Base-by-base conservation (phyloP, 1,284 basidiomycete species). In the Earliella scabrosa region DNA sequence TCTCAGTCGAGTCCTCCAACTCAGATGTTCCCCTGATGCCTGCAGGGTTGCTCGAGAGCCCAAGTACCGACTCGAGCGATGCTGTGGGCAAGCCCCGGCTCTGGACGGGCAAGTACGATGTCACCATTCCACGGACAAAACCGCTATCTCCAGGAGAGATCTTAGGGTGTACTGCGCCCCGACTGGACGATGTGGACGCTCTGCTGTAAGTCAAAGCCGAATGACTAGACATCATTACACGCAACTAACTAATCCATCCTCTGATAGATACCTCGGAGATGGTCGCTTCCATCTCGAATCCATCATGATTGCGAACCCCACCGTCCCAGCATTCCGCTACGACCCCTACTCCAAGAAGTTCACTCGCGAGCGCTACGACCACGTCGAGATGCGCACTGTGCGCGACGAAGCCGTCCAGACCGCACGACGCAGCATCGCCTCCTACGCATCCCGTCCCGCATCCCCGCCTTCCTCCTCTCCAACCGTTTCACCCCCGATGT, bases 321-420 rank as follows among this genome's bases (percentile, higher is more conserved):
- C 82, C n/a, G 84, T 98, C 21, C 95, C 97, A 11, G 96, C 97
- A 0, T 99, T 98, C 79, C 86, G 97, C 27, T 99, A 98, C 74
- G 97, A 99, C 68, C 97, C 97, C 4, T 99, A 99, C 73, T 95
- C 94, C 29, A 99, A 99, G 73, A 96, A 96, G 68, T 82, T 99
- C 54, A 98, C 97, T 4, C 77, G 94, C 60, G 97, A 99, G 71
- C 81, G 87, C 5, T 99, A 99, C 68, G 85, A 96, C 68, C 95
- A 99, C 68, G 75, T 78, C 16, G 88, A 94, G 76, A 99, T 99
- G 97, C 83, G 87, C 43, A 69, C 72, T 11, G 75, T 88, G 40
- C 81, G 94, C 32, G 81, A 87, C n/a, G 80, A 92, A 31, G 95
- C 95, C 0, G 87, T 99, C 2, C 81, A 83, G 56, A 74, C 76